A percentile compares a stretch with the other conserved stretches of the same genome.
Conservation (phyloP, 306 rosid genomes). For the Inga oerstediana region DNA sequence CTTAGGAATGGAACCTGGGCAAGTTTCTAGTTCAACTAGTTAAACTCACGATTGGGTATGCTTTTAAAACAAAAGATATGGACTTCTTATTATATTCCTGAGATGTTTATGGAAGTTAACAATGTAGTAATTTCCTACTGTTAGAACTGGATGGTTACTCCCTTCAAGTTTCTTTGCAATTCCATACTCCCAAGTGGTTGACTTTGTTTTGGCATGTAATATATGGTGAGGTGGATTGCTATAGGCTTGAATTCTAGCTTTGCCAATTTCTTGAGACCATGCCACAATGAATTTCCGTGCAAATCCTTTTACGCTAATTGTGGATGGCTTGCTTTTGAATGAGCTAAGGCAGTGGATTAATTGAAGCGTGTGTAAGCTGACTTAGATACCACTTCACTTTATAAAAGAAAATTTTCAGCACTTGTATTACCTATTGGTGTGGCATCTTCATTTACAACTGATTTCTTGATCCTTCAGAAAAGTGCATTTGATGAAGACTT, state of each 20-base stretch:
- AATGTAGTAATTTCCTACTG: not conserved
- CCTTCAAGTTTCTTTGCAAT: slow-evolving; percentile 4
- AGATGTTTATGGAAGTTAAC: not conserved
- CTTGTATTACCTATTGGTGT: not conserved
- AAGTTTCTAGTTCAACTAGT: slow-evolving; percentile 23
- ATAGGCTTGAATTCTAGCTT: not conserved
- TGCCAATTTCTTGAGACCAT: not conserved
- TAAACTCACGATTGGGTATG: not conserved
- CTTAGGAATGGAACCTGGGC: slow-evolving; percentile 34
- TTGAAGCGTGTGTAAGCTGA: not conserved
- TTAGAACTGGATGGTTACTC: slow-evolving; percentile 4
- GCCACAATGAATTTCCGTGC: not conserved
- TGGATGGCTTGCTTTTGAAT: not conserved
- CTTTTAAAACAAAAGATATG: slow-evolving; percentile 21
- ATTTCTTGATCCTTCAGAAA: slow-evolving; percentile 3
- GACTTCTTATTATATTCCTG: slow-evolving; percentile 1
- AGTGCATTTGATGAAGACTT: not conserved
- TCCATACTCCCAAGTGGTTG: not conserved
- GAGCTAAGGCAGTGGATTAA: not conserved
- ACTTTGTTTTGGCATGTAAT: not conserved
- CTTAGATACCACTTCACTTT: not conserved
- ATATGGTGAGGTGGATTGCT: not conserved
- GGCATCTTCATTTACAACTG: not conserved
- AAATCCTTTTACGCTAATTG: not conserved
- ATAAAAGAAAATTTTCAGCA: not conserved